phyloP scores from a whole-genome alignment of 202 grass and related monocot genomes.

The Alloteropsis angusta region DNA sequence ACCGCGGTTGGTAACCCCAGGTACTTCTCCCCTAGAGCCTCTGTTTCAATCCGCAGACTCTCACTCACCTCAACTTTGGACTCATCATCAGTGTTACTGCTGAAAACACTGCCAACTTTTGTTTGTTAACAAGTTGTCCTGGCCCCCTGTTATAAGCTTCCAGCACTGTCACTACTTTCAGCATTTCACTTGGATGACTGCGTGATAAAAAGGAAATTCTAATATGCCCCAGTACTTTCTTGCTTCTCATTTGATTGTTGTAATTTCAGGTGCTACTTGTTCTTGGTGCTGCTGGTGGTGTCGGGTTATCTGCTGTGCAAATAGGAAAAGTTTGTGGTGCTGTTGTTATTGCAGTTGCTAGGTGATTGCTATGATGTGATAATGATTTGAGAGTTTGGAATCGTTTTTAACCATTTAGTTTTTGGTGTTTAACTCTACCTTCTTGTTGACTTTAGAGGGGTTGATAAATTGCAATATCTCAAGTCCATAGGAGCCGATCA shows the following conservation, averaged over 20 bases:
- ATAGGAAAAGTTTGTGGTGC: constrained; percentile 95
- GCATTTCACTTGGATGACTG: no score
- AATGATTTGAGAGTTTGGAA: not conserved
- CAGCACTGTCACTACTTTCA: no score
- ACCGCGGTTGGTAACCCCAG: no score
- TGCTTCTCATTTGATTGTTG: not conserved
- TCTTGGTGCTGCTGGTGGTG: constrained; percentile 93
- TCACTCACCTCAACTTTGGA: no score
- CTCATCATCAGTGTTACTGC: no score
- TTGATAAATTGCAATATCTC: constrained; percentile 66
- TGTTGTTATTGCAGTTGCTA: constrained; percentile 83
- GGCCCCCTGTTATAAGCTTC: no score
- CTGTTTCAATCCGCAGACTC: no score
- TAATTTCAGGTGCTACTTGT: constrained; percentile 85
- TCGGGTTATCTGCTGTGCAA: constrained; percentile 80
- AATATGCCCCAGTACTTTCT: not conserved
- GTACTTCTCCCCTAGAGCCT: no score
- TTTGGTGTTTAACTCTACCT: not conserved
- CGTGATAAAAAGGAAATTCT: not conserved
- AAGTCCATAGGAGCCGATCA: constrained; percentile 80
- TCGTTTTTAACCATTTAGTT: not conserved
- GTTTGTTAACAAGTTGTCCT: no score
- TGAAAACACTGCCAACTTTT: no score
- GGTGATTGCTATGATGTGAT: constrained; percentile 33
- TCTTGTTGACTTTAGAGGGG: constrained; percentile 43